A percentile compares a stretch with the other conserved stretches of the same genome.
Conservation (phyloP, 352 stramenopile genomes). For the Phytophthora nicotianae region DNA sequence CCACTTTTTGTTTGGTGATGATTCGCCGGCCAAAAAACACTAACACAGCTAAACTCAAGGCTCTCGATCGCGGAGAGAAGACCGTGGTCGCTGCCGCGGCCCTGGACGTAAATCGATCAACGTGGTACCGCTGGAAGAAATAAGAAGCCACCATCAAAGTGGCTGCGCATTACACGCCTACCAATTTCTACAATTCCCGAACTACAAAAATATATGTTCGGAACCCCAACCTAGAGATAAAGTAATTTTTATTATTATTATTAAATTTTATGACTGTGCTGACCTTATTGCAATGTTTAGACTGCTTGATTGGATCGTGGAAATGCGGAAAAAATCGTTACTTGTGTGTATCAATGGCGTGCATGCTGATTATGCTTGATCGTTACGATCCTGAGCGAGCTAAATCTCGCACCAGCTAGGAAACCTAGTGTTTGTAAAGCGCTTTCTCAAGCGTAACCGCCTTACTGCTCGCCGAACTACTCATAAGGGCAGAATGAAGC, state of each 20-base stretch:
- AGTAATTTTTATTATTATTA: not conserved
- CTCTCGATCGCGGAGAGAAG: not conserved
- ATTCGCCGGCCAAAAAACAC: not conserved
- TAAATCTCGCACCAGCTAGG: not conserved
- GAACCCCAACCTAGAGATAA: not conserved
- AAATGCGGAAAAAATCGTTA: constrained; percentile 12
- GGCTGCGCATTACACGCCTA: not conserved
- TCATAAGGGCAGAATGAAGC: constrained; percentile 12
- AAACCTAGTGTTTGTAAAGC: constrained; percentile 6
- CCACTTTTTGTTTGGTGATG: not conserved
- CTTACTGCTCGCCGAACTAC: constrained; percentile 9
- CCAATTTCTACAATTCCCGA: not conserved
- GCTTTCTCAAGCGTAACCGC: constrained; percentile 13
- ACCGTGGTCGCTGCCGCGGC: not conserved
- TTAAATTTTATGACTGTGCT: not conserved
- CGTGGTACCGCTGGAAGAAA: not conserved
- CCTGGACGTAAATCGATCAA: not conserved
- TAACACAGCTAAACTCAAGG: not conserved
- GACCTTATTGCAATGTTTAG: not conserved
- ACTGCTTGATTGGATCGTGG: constrained; percentile 9
- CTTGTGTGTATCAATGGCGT: constrained; percentile 14
- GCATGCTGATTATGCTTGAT: constrained; percentile 7
- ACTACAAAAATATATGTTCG: not conserved
- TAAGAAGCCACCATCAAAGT: not conserved
- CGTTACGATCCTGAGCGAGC: not conserved